Evolutionary conservation across 2,329 filamentous ascomycete genomes (phyloP).

Genomic region (Leptographium procerum): DNA sequence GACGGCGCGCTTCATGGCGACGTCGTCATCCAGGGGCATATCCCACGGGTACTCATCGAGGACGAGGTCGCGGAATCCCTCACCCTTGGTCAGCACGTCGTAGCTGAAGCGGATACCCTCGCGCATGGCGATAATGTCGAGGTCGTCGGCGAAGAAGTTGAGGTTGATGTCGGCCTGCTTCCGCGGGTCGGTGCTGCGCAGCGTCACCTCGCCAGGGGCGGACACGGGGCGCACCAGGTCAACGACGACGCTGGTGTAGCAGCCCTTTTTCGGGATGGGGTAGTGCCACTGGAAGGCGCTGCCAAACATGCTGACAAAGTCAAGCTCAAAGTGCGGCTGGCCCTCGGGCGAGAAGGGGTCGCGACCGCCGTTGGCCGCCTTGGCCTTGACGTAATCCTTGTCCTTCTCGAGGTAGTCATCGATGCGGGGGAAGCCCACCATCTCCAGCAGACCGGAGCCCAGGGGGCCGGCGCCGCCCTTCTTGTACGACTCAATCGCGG

Average conservation of each 20-base stretch:
- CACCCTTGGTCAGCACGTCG: conserved; percentile 45
- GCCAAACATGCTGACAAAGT: conserved; percentile 49
- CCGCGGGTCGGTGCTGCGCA: conserved; percentile 44
- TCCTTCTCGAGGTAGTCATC: conserved; percentile 40
- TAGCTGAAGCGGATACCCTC: conserved; percentile 45
- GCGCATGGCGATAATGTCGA: conserved; percentile 45
- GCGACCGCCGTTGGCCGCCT: conserved; percentile 27
- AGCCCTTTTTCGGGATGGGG: conserved; percentile 28
- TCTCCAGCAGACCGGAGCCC: conserved; percentile 27
- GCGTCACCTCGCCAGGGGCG: conserved; percentile 39
- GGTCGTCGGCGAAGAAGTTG: conserved; percentile 46
- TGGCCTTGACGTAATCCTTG: conserved; percentile 31
- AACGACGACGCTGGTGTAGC: conserved; percentile 45
- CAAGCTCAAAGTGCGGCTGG: conserved; percentile 50
- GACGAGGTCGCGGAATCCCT: conserved; percentile 44
- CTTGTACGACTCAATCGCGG: conserved; percentile 24
- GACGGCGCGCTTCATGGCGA: conserved; percentile 43
- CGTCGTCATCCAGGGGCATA: conserved; percentile 44
- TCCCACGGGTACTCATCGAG: conserved; percentile 45
- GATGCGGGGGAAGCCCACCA: conserved; percentile 46
- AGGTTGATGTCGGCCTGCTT: conserved; percentile 48
- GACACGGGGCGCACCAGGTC: conserved; percentile 31
- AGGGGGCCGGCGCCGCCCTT: conserved; percentile 25
- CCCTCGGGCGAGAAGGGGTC: conserved; percentile 45
- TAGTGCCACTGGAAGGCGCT: conserved; percentile 37